Base-by-base conservation (phyloP, 2,329 filamentous ascomycete genomes). In the Claviceps citrina region DNA sequence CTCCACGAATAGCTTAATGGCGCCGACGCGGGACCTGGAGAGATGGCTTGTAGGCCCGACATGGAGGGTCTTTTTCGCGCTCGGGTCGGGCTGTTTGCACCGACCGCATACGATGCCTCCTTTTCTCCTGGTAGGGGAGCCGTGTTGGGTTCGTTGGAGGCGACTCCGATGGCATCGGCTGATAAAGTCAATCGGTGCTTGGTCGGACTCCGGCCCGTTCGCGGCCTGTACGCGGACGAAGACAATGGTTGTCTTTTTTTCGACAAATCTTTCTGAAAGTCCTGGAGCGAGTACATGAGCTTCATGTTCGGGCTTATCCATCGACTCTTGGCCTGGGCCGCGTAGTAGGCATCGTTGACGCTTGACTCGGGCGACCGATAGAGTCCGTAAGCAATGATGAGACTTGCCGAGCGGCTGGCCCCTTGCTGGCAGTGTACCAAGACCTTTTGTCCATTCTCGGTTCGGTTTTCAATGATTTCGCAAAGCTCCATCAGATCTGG, bases 241-340 rank as follows among this genome's bases (percentile, higher is more conserved):
- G 63, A 57, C 15, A 62, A 58, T 1, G 61, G 51, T 4, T 60
- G 44, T 47, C 62, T 70, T 56, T 65, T 73, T 52, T 66, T 70
- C 1, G 67, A 60, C 3, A 79, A 56, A 36, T 78, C 66, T 52
- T 79, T 79, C 49, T 79, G 76, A 54, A 87, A 89, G 52, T 89
- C 83, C 56, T 87, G 83, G 36, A 93, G 64, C 49, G 84, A 86
- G 67, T 91, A 91, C 70, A 93, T 86, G 48, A 93, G 67, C 49
- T 84, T 84, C 84, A 93, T 93, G 58, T 93, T 93, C 0, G 84
- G 84, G 43, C 84, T 86, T 50, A 93, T 89, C 84, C 84, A 93
- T 53, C 71, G 76, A 58, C 84, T 91, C 61, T 81, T 81, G 40
- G 74, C 70, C 60, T 93, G 85, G 3, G 84, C 83, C 3, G 78